These are phyloP conservation scores for Arctium minus DNA, from an alignment of 129 eudicot genomes.

Conservation along the genomic window DNA sequence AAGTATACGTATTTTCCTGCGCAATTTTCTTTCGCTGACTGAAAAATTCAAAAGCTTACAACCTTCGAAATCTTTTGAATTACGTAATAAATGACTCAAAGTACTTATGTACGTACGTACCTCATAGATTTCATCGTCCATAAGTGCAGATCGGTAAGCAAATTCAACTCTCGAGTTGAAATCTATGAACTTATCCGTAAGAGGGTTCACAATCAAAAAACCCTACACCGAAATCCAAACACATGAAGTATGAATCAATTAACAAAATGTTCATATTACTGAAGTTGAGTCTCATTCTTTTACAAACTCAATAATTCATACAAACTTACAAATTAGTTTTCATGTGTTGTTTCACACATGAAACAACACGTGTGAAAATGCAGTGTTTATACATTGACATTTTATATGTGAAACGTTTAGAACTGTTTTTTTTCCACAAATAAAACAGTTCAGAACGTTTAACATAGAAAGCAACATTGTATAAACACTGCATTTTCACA, in stretches of 20 bases:
- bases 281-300: not conserved
- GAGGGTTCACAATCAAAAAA: constrained; percentile 34
- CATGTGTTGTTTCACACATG: not conserved
- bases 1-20: constrained; percentile 26
- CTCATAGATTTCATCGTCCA: constrained; percentile 31
- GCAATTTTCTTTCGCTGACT: constrained; percentile 33
- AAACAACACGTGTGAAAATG: not conserved
- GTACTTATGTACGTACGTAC: not conserved
- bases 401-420: no score
- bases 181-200: constrained; percentile 15
- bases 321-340: not conserved
- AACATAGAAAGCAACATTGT: not conserved
- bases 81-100: not conserved
- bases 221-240: constrained; percentile 21
- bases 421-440: not conserved
- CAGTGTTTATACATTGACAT: not conserved
- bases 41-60: not conserved
- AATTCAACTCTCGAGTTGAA: constrained; percentile 26
- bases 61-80: not conserved
- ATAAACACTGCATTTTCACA: not conserved
- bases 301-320: not conserved
- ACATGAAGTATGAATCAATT: not conserved
- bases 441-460: not conserved
- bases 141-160: constrained; percentile 28
- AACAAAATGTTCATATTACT: not conserved